phyloP scores from a whole-genome alignment of 305 asterid genomes.

The Fraxinus nigra region DNA sequence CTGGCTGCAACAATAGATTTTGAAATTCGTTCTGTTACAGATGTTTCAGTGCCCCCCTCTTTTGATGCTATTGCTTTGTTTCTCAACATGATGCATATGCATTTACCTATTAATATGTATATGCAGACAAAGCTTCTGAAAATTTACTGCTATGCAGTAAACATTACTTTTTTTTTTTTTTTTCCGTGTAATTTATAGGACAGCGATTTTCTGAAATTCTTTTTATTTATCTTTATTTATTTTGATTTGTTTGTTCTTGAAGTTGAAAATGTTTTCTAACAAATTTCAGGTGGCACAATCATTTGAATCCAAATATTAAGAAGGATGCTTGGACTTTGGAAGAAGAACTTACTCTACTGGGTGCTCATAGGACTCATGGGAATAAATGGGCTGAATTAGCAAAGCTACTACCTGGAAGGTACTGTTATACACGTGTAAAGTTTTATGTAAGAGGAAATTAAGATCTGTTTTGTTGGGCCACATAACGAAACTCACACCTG shows the following conservation, averaged over 20 bases:
- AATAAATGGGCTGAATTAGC: slow-evolving; percentile 99
- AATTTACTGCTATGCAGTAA: not conserved
- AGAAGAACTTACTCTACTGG: slow-evolving; percentile 79
- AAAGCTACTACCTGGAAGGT: slow-evolving; percentile 94
- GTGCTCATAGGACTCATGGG: slow-evolving; percentile 81
- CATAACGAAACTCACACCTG: slow-evolving; percentile 2
- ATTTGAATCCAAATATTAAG: slow-evolving; percentile 88
- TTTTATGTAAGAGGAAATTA: slow-evolving; percentile 1
- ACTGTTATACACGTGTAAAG: slow-evolving; percentile 24
- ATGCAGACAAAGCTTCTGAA: slow-evolving; percentile 5
- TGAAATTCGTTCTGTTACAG: not conserved
- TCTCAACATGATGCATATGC: not conserved
- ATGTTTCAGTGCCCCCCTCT: not conserved
- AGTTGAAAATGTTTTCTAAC: slow-evolving; percentile 11
- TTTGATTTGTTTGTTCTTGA: not conserved
- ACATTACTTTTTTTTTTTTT: not conserved
- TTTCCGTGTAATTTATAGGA: not conserved
- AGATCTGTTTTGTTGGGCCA: not conserved
- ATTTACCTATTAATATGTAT: not conserved
- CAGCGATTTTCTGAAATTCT: not conserved
- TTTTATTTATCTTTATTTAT: not conserved
- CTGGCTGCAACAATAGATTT: not conserved
- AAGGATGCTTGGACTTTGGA: slow-evolving; percentile 93
- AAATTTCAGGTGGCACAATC: slow-evolving; percentile 91
- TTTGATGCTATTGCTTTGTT: slow-evolving; percentile 1